Evolutionary conservation across 2,329 filamentous ascomycete species (phyloP).

Genomic region (Aureobasidium sp.): DNA sequence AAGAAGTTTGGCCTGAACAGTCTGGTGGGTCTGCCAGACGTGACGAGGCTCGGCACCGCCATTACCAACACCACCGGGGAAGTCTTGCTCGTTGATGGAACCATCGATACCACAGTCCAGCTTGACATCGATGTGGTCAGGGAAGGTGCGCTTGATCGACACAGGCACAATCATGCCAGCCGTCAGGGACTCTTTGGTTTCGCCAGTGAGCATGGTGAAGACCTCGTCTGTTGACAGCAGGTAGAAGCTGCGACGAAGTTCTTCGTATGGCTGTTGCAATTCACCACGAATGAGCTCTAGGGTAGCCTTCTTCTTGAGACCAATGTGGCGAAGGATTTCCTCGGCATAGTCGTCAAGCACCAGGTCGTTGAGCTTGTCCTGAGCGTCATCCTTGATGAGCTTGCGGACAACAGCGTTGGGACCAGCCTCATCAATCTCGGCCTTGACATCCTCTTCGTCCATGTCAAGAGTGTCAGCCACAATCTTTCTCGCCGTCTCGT

Average conservation of each 20-base stretch:
- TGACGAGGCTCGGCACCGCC: conserved; percentile 52
- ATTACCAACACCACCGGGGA: conserved; percentile 59
- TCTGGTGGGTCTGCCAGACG: conserved; percentile 70
- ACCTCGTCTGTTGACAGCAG: conserved; percentile 65
- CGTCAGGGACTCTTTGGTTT: conserved; percentile 72
- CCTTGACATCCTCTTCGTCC: conserved; percentile 96
- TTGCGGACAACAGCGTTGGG: conserved; percentile 85
- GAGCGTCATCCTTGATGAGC: conserved; percentile 87
- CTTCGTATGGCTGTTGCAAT: conserved; percentile 86
- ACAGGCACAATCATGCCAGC: conserved; percentile 92
- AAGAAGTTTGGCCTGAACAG: conserved; percentile 76
- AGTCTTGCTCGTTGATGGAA: conserved; percentile 71
- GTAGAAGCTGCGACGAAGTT: conserved; percentile 73
- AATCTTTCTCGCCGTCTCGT: conserved; percentile 96
- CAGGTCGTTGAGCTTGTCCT: conserved; percentile 91
- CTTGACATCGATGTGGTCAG: conserved; percentile 87
- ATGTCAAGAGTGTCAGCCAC: conserved; percentile 92
- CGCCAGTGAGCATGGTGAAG: conserved; percentile 94
- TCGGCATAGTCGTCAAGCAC: conserved; percentile 96
- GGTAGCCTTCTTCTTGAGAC: conserved; percentile 89
- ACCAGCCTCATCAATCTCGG: conserved; percentile 83
- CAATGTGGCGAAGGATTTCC: conserved; percentile 86
- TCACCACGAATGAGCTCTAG: conserved; percentile 94
- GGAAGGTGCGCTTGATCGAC: conserved; percentile 76
- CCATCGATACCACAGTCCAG: conserved; percentile 93